Percentiles rank a stretch among this genome's conserved stretches.
These are phyloP conservation scores for Yamadazyma blattariae DNA, from an alignment of 1,139 yeast species.

Conservation along the genomic window DNA sequence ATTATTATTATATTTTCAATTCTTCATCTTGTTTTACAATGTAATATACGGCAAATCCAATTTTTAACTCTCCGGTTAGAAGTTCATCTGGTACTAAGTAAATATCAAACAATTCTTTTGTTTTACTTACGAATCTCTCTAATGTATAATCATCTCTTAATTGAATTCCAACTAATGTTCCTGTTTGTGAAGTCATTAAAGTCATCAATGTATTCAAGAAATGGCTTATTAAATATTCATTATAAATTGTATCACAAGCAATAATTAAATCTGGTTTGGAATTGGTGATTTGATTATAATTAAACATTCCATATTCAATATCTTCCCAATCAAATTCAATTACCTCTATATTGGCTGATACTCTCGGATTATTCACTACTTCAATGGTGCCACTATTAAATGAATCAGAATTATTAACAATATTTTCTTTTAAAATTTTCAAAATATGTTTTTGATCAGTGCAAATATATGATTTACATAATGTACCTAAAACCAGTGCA, in stretches of 20 bases:
- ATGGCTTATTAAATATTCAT: constrained; percentile 55
- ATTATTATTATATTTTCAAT: too few species aligned
- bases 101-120: constrained; percentile 18
- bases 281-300: constrained; percentile 14
- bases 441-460: constrained; percentile 62
- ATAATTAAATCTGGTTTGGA: constrained; percentile 44
- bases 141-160: constrained; percentile 53
- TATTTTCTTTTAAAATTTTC: constrained; percentile 48
- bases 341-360: constrained; percentile 29
- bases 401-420: constrained; percentile 30
- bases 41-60: constrained; percentile 48
- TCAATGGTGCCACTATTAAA: constrained; percentile 3
- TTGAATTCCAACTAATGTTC: constrained; percentile 50
- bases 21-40: too few species aligned
- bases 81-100: constrained; percentile 25
- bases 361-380: not conserved
- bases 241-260: constrained; percentile 72
- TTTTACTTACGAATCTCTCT: constrained; percentile 41
- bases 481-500: constrained; percentile 43
- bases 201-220: constrained; percentile 43
- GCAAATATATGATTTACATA: constrained; percentile 42
- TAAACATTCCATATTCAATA: constrained; percentile 29
- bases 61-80: constrained; percentile 26
- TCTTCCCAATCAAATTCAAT: constrained; percentile 68
- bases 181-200: constrained; percentile 32